A percentile compares a stretch with the other conserved stretches of the same genome.
These are phyloP conservation scores for Lasiosphaeria miniovina DNA, from an alignment of 495 filamentous ascomycete genomes.

Conservation along the genomic window DNA sequence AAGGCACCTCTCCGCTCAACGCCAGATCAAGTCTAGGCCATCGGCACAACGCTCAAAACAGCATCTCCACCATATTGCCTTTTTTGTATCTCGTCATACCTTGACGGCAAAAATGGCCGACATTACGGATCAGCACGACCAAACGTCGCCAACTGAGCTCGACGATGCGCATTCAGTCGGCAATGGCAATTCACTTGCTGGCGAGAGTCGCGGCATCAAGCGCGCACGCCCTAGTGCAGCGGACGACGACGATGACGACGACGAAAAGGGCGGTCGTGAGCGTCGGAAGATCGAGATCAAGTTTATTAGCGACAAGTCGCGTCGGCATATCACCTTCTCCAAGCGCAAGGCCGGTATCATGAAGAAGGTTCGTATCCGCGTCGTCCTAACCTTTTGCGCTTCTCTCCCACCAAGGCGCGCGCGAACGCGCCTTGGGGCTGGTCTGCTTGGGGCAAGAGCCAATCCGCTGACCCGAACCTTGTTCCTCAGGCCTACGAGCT, in stretches of 20 bases:
- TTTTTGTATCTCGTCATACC: constrained; percentile 48
- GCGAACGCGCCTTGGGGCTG: constrained; percentile 20
- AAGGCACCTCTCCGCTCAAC: constrained; percentile 51
- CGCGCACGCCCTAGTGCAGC: constrained; percentile 75
- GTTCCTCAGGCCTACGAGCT: constrained; percentile 84
- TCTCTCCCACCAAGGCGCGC: constrained; percentile 1
- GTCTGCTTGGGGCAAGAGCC: constrained; percentile 1
- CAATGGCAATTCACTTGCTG: constrained; percentile 56
- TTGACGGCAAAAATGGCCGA: constrained; percentile 52
- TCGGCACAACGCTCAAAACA: constrained; percentile 57
- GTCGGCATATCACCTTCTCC: constrained; percentile 99
- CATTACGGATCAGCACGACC: constrained; percentile 60
- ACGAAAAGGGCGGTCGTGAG: constrained; percentile 97
- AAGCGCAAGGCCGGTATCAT: constrained; percentile 99
- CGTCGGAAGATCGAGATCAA: constrained; percentile 99
- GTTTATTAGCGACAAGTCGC: constrained; percentile 99
- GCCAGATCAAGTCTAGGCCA: constrained; percentile 57
- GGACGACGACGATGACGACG: constrained; percentile 98
- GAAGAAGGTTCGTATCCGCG: constrained; percentile 82
- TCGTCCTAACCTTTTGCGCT: constrained; percentile 1
- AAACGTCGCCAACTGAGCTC: constrained; percentile 57
- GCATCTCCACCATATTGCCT: constrained; percentile 54
- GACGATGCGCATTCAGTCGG: constrained; percentile 60
- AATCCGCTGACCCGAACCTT: constrained; percentile 27
- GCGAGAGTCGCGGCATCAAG: constrained; percentile 81